Conservation (phyloP, 805 yeast genomes). For the Lipomyces sp. region DNA sequence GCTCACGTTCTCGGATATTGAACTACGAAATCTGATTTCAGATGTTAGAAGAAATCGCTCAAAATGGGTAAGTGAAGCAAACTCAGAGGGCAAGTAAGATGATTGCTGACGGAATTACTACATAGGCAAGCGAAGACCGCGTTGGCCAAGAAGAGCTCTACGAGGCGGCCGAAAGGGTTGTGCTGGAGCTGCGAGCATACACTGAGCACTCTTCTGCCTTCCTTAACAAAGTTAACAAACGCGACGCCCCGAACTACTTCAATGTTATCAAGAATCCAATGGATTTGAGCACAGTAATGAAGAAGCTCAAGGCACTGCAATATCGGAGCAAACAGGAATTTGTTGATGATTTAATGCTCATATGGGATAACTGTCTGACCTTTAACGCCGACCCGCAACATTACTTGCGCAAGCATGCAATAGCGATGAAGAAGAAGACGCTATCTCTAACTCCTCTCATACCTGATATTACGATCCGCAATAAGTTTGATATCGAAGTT, state of each 20-base stretch:
- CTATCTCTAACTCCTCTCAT: conserved; percentile 75
- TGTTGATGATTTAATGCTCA: conserved; percentile 92
- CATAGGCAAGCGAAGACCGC: conserved; percentile 77
- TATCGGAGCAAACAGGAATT: conserved; percentile 85
- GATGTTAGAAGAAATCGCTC: conserved; percentile 95
- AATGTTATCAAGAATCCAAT: conserved; percentile 88
- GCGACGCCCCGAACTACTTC: conserved; percentile 97
- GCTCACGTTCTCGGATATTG: conserved; percentile 73
- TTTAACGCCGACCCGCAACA: conserved; percentile 96
- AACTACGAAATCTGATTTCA: conserved; percentile 79
- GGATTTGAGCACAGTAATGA: conserved; percentile 95
- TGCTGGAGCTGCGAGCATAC: conserved; percentile 82
- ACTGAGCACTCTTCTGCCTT: conserved; percentile 98
- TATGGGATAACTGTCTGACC: conserved; percentile 92
- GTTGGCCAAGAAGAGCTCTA: conserved; percentile 97
- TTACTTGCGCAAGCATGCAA: conserved; percentile 85
- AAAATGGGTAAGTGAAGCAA: conserved; percentile 63
- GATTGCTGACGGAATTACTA: not conserved
- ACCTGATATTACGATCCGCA: conserved; percentile 84
- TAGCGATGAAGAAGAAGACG: conserved; percentile 94
- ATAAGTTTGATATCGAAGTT: conserved; percentile 49
- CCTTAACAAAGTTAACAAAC: conserved; percentile 90
- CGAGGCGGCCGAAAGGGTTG: conserved; percentile 96
- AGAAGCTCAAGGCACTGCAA: conserved; percentile 79
- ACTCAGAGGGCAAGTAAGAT: not conserved